These are phyloP conservation scores for Cladophialophora immunda DNA, from an alignment of 2,329 filamentous ascomycete genomes.

Conservation along the genomic window DNA sequence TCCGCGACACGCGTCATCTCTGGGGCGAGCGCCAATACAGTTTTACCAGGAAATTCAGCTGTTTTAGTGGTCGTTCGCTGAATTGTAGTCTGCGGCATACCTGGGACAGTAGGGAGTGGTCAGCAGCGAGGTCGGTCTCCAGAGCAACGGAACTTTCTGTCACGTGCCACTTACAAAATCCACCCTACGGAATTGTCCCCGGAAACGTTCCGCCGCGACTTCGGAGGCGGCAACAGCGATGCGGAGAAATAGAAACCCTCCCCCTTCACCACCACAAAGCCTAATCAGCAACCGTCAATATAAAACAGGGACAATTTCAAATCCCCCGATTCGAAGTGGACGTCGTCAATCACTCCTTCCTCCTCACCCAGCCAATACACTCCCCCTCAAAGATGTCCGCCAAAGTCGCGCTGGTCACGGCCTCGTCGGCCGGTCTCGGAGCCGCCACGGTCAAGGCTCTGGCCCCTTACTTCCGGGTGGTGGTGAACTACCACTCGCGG, in stretches of 20 bases:
- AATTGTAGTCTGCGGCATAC: too few relatives aligned
- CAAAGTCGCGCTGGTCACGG: conserved; percentile 42
- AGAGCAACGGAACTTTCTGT: too few relatives aligned
- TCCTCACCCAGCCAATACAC: neutral
- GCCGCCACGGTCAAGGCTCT: conserved; percentile 41
- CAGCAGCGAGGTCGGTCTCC: too few relatives aligned
- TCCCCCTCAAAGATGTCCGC: conserved; percentile 31
- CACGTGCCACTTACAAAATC: neutral
- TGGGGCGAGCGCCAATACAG: too few relatives aligned
- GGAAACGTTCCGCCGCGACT: conserved; percentile 7
- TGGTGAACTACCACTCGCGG: conserved; percentile 42
- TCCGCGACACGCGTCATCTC: too few relatives aligned
- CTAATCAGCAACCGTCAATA: neutral
- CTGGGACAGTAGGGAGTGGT: too few relatives aligned
- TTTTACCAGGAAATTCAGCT: too few relatives aligned
- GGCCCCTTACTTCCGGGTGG: conserved; percentile 39
- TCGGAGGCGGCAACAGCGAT: conserved; percentile 1
- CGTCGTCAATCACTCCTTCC: neutral
- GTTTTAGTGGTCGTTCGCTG: too few relatives aligned
- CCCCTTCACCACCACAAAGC: neutral
- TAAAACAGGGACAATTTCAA: neutral
- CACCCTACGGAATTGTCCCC: neutral
- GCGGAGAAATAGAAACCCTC: neutral
- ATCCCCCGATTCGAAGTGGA: neutral
- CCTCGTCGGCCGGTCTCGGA: conserved; percentile 40